Base-by-base conservation (phyloP, 179 eudicot species). In the Gypsophila paniculata region DNA sequence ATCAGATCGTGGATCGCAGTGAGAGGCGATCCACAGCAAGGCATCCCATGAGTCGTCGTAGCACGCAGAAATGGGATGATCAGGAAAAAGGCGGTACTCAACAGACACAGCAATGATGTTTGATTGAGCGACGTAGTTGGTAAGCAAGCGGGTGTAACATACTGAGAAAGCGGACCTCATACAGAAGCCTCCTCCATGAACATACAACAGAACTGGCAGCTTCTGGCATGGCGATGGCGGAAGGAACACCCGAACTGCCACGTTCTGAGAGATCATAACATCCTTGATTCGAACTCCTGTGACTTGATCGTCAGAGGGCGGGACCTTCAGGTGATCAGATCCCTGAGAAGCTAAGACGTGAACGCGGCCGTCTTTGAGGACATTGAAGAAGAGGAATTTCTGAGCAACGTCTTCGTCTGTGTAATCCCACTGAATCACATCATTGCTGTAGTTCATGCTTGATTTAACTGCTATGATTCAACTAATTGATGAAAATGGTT, bases 1-100 rank as follows among this genome's bases (percentile, higher is more conserved):
- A 49, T 25, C 23, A 5, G 71, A 68, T 3, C 2, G 7, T 26
- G 57, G 59, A 29, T 25, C 15, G 55, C 52, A 15, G 44, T 83
- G 86, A 49, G 82, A 62, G 15, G 79, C 82, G 55, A 79, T 42
- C 87, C 85, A 79, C 23, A 32, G 66, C 72, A 84, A 79, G 0
- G 85, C 83, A 1, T 65, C 62, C 85, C 85, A 81, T 17, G 76
- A 79, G 38, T 84, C 87, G 13, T 81, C 79, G 73, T 84, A 84
- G 59, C 78, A 81, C 21, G 77, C 85, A 11, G 87, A 80, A 26
- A 79, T 54, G 8, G 76, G 81, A 3, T 80, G 83, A 29, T 54
- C 18, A 2, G 87, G 87, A 74, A 79, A 79, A 17, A 79, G 81
- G 54, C 85, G 70, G 73, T 84, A 84, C 18, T 78, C 84, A 15